Percentiles rank a stretch among this genome's conserved stretches.
phyloP scores from a whole-genome alignment of 805 yeast genomes.

The Barnettozyma botsteinii region DNA sequence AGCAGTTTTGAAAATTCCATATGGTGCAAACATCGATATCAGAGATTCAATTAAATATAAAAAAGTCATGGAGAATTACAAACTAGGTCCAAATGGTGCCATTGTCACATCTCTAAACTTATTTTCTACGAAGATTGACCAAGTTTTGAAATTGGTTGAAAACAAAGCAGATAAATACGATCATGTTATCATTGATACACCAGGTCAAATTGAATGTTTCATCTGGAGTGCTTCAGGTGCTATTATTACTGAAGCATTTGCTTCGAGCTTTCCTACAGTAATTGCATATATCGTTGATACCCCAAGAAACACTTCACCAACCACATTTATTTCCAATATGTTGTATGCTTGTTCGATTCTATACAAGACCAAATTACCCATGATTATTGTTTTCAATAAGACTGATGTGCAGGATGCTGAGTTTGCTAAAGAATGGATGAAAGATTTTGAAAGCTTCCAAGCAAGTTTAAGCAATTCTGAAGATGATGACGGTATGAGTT shows the following conservation, averaged over 20 bases:
- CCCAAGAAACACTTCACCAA: slow-evolving; percentile 89
- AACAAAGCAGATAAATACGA: slow-evolving; percentile 52
- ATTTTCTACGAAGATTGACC: slow-evolving; percentile 93
- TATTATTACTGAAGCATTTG: slow-evolving; percentile 93
- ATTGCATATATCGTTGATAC: slow-evolving; percentile 96
- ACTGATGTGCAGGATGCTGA: slow-evolving; percentile 81
- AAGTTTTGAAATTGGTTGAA: slow-evolving; percentile 80
- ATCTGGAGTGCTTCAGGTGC: slow-evolving; percentile 98
- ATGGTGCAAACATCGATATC: slow-evolving; percentile 89
- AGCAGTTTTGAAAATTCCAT: slow-evolving; percentile 91
- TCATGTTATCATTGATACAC: slow-evolving; percentile 89
- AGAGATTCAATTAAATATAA: slow-evolving; percentile 93
- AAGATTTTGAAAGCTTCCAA: slow-evolving; percentile 90
- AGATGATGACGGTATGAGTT: slow-evolving; percentile 58
- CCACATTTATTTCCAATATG: slow-evolving; percentile 98
- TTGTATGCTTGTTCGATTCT: slow-evolving; percentile 94
- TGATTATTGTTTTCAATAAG: slow-evolving; percentile 94
- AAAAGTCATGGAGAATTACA: slow-evolving; percentile 94
- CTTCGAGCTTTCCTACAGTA: slow-evolving; percentile 91
- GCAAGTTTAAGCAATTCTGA: slow-evolving; percentile 62
- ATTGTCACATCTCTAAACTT: slow-evolving; percentile 91
- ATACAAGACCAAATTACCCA: slow-evolving; percentile 92
- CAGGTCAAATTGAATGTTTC: slow-evolving; percentile 98
- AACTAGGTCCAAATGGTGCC: slow-evolving; percentile 97
- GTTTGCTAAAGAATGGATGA: slow-evolving; percentile 96